Conservation (phyloP, 805 yeast genomes). For the Danielia reshetovae region DNA sequence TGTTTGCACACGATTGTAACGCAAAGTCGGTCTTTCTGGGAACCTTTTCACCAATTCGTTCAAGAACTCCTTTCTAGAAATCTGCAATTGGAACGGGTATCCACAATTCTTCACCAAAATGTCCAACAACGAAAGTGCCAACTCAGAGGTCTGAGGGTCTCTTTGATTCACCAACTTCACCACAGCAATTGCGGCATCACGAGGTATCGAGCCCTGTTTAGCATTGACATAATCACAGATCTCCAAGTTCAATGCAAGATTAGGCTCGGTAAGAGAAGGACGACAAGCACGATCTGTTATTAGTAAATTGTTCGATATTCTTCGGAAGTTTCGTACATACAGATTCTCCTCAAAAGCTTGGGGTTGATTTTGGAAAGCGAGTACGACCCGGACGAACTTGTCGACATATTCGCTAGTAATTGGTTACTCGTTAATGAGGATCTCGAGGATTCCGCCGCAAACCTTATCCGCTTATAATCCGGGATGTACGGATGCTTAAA, state of each 20-base stretch:
- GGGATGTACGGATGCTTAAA: neutral
- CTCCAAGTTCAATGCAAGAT: slow-evolving; percentile 81
- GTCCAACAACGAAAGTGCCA: slow-evolving; percentile 82
- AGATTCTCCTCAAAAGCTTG: slow-evolving; percentile 42
- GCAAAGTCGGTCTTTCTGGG: slow-evolving; percentile 90
- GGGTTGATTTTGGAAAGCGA: slow-evolving; percentile 44
- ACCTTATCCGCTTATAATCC: too few relatives aligned
- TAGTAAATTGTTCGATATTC: slow-evolving; percentile 9
- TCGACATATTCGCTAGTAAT: too few relatives aligned
- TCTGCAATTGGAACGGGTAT: slow-evolving; percentile 92
- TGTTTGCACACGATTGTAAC: slow-evolving; percentile 79
- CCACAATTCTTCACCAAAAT: slow-evolving; percentile 96
- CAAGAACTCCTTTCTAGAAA: slow-evolving; percentile 89
- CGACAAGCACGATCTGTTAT: slow-evolving; percentile 76
- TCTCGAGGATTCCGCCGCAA: too few relatives aligned
- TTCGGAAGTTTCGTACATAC: slow-evolving; percentile 23
- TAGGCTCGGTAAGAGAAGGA: slow-evolving; percentile 79
- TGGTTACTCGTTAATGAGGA: too few relatives aligned
- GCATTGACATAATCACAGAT: slow-evolving; percentile 91
- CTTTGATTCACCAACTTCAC: slow-evolving; percentile 78
- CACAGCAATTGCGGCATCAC: slow-evolving; percentile 87
- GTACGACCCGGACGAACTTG: slow-evolving; percentile 21
- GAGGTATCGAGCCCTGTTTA: slow-evolving; percentile 84
- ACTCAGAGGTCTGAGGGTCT: slow-evolving; percentile 77
- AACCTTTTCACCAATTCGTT: slow-evolving; percentile 89